phyloP scores from a whole-genome alignment of 345 rosid genomes.

The Brassica cretica region DNA sequence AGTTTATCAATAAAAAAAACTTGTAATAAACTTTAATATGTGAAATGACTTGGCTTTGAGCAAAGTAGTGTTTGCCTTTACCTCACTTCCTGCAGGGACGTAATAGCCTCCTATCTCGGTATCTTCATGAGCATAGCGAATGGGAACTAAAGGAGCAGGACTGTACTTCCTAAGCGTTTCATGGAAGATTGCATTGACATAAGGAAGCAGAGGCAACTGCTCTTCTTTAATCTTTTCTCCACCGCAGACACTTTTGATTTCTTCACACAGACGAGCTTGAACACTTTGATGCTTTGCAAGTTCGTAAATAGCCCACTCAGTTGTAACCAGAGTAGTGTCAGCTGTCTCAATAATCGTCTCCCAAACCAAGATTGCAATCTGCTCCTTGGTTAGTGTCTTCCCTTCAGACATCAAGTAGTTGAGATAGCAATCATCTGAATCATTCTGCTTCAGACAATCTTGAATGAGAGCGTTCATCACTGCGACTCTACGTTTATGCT shows the following conservation, averaged over 20 bases:
- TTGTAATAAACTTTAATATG: background rate
- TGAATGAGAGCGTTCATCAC: slow-evolving; percentile 67
- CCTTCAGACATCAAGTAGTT: slow-evolving; percentile 64
- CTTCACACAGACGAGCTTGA: slow-evolving; percentile 60
- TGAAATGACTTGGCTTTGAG: background rate
- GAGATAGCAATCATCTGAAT: slow-evolving; percentile 54
- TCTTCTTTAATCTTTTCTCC: slow-evolving; percentile 65
- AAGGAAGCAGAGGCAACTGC: slow-evolving; percentile 53
- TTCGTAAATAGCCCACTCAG: slow-evolving; percentile 92
- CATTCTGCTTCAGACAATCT: slow-evolving; percentile 50
- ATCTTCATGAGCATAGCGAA: slow-evolving; percentile 75
- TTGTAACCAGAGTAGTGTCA: slow-evolving; percentile 74
- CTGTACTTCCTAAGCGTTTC: slow-evolving; percentile 83
- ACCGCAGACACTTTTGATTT: slow-evolving; percentile 55
- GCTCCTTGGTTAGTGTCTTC: slow-evolving; percentile 59
- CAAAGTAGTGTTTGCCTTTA: slow-evolving; percentile 8
- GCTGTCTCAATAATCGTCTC: slow-evolving; percentile 73
- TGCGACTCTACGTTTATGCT: slow-evolving; percentile 54
- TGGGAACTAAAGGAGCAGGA: slow-evolving; percentile 69
- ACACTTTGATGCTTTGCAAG: slow-evolving; percentile 64
- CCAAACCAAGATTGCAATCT: slow-evolving; percentile 67
- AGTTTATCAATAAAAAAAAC: background rate
- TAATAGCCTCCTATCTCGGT: slow-evolving; percentile 71
- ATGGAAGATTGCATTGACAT: slow-evolving; percentile 68
- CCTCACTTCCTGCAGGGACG: slow-evolving; percentile 54